phyloP scores from a whole-genome alignment of 2,329 filamentous ascomycete genomes.

The Ascochyta fabae region DNA sequence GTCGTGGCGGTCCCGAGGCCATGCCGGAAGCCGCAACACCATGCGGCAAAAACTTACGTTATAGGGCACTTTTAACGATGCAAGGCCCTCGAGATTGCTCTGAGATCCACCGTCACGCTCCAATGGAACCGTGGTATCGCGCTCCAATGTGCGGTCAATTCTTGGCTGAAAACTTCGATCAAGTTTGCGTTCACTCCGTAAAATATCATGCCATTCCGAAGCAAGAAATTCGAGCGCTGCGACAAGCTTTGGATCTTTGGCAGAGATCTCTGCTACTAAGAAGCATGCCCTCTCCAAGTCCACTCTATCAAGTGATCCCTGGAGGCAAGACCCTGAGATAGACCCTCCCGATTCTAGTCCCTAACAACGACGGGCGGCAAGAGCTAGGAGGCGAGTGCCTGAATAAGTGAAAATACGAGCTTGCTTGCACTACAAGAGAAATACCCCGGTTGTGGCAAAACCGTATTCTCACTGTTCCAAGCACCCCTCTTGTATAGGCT shows the following conservation, averaged over 20 bases:
- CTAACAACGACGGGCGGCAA: background rate
- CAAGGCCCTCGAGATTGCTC: background rate
- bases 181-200: background rate
- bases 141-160: background rate
- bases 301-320: background rate
- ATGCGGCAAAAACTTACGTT: slow-evolving; percentile 7
- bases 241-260: background rate
- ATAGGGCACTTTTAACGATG: background rate
- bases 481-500: too few relatives aligned
- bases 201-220: background rate
- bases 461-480: too few relatives aligned
- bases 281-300: background rate
- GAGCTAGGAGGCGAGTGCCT: background rate
- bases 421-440: too few relatives aligned
- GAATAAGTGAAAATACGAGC: too few relatives aligned
- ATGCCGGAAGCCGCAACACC: slow-evolving; percentile 1
- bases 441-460: too few relatives aligned
- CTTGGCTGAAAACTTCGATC: background rate
- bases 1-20: background rate
- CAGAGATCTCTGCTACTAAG: background rate
- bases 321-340: background rate
- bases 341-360: background rate
- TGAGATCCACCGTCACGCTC: background rate
- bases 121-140: slow-evolving; percentile 1
- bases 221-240: background rate